Evolutionary conservation across 345 rosid genomes (phyloP).

Genomic region (Dipteronia sinensis): DNA sequence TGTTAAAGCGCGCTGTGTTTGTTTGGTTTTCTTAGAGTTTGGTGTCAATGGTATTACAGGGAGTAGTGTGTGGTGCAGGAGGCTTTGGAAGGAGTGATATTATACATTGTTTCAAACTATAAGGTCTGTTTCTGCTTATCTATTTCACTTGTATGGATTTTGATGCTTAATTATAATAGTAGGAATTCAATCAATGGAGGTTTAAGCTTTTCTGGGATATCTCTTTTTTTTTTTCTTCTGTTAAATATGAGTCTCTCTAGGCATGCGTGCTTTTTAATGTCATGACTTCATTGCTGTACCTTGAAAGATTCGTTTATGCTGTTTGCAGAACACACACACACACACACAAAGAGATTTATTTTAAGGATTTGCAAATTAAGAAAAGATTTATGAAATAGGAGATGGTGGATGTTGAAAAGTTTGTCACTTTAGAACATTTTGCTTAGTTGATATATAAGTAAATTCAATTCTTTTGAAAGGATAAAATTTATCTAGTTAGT

Average conservation of each 20-base stretch:
- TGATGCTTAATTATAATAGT: background rate
- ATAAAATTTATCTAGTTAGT: no score
- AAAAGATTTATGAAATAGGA: background rate
- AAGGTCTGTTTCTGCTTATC: conserved; percentile 16
- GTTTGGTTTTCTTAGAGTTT: conserved; percentile 13
- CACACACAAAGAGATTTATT: no score
- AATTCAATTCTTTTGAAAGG: no score
- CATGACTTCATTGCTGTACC: background rate
- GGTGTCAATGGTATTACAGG: conserved; percentile 25
- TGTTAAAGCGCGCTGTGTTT: background rate
- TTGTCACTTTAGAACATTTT: background rate
- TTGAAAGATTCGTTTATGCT: background rate
- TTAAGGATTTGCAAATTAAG: no score
- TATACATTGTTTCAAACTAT: background rate
- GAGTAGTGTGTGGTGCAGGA: background rate
- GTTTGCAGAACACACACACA: background rate
- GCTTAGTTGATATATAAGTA: background rate
- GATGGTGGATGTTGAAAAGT: background rate
- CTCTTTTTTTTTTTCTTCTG: background rate
- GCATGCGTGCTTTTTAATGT: background rate
- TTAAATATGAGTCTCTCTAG: background rate
- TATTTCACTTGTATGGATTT: background rate
- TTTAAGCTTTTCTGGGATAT: background rate
- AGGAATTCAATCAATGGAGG: background rate
- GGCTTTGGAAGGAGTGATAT: background rate